phyloP scores from a whole-genome alignment of 1,284 basidiomycete species.

The Hypsizygus ulmarius region DNA sequence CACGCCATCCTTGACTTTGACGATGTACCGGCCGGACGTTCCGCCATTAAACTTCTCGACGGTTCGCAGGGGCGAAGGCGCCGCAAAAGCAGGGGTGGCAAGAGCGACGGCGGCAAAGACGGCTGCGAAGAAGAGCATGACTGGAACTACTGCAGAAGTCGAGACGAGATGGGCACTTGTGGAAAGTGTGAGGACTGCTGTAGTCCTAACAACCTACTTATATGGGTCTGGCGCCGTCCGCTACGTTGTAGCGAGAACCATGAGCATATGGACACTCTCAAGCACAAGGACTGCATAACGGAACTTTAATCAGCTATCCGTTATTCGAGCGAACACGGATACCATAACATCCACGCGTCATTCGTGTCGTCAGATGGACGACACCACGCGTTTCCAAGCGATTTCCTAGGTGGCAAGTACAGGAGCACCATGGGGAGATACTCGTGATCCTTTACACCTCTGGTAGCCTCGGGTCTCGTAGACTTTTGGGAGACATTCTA shows the following conservation, averaged over 20 bases:
- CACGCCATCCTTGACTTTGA: conserved; percentile 57
- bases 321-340: background rate
- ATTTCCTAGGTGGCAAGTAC: background rate
- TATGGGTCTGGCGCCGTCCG: background rate
- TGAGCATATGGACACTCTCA: background rate
- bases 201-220: background rate
- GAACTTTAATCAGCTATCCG: background rate
- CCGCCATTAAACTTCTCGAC: conserved; percentile 25
- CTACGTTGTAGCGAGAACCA: background rate
- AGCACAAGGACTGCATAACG: background rate
- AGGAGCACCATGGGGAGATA: background rate
- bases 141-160: background rate
- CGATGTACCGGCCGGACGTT: conserved; percentile 46
- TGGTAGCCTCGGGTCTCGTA: too few relatives aligned
- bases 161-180: background rate
- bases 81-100: conserved; percentile 19
- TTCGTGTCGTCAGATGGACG: conserved; percentile 1
- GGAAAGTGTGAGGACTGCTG: background rate
- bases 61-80: conserved; percentile 22
- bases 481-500: too few relatives aligned
- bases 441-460: too few relatives aligned
- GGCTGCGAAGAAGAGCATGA: conserved; percentile 15
- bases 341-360: too few relatives aligned
- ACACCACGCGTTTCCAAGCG: conserved; percentile 2
- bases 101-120: conserved; percentile 15